phyloP scores from a whole-genome alignment of 2,329 filamentous ascomycete species.

The Westerdykella aurantiaca region DNA sequence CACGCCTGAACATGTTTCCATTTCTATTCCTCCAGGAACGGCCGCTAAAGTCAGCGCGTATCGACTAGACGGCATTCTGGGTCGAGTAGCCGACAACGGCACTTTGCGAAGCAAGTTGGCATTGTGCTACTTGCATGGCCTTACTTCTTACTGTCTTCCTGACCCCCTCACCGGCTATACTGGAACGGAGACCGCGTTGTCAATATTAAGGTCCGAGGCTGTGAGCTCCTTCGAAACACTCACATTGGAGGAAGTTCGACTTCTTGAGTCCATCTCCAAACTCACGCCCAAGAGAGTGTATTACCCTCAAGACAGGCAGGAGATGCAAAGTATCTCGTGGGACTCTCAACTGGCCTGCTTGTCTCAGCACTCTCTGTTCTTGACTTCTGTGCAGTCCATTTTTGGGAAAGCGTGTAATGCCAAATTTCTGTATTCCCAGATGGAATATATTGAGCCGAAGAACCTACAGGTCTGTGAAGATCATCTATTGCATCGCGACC shows the following conservation, averaged over 20 bases:
- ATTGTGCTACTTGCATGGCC: conserved; percentile 48
- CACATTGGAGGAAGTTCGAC: conserved; percentile 3
- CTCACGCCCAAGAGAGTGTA: conserved; percentile 37
- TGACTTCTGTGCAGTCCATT: conserved; percentile 14
- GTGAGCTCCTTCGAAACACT: conserved; percentile 46
- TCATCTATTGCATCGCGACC: conserved; percentile 22
- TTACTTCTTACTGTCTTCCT: conserved; percentile 49
- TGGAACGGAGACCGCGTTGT: conserved; percentile 51
- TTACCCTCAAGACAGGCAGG: conserved; percentile 40
- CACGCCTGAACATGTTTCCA: conserved; percentile 6
- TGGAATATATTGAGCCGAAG: conserved; percentile 3
- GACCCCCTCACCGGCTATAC: conserved; percentile 47
- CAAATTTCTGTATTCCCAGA: conserved; percentile 11
- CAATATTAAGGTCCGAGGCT: conserved; percentile 46
- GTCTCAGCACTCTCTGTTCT: conserved; percentile 28
- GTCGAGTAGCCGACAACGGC: conserved; percentile 48
- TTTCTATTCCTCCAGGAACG: conserved; percentile 10
- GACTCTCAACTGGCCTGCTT: conserved; percentile 32
- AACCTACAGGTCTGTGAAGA: conserved; percentile 5
- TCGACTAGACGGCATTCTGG: conserved; percentile 46
- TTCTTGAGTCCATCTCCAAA: conserved; percentile 22
- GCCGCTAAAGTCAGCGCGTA: conserved; percentile 40
- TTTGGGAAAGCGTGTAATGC: conserved; percentile 17
- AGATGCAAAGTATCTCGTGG: conserved; percentile 45
- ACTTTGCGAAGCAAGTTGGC: conserved; percentile 49